A percentile compares a stretch with the other conserved stretches of the same genome.
Conservation (phyloP, 1,284 basidiomycete species). For the Trichosporon ovoides region DNA sequence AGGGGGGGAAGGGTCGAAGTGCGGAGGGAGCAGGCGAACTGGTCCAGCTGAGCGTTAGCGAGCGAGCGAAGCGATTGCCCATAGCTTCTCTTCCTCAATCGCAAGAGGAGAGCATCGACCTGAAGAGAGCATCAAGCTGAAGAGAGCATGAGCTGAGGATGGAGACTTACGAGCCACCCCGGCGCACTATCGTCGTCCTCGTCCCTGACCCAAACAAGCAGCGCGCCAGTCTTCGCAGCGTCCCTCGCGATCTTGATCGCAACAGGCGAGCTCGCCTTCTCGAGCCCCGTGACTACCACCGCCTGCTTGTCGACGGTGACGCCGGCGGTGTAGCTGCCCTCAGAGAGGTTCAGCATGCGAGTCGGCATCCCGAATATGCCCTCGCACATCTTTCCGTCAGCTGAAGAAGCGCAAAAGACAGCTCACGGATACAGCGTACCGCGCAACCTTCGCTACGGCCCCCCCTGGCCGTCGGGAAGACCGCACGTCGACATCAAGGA, state of each 20-base stretch:
- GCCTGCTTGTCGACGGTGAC: not conserved
- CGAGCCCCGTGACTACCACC: constrained; percentile 35
- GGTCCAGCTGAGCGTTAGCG: constrained; percentile 28
- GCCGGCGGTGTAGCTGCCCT: not conserved
- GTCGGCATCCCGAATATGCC: constrained; percentile 30
- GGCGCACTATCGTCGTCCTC: constrained; percentile 23
- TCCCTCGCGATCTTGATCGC: constrained; percentile 25
- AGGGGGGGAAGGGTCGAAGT: constrained; percentile 7
- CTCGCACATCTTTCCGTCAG: constrained; percentile 19
- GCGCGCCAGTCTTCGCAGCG: constrained; percentile 12
- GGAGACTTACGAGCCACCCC: constrained; percentile 35
- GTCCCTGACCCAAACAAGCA: constrained; percentile 38
- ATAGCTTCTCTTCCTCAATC: too few relatives aligned
- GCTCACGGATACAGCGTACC: constrained; percentile 5
- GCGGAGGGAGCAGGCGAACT: constrained; percentile 26
- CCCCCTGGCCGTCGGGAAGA: not conserved
- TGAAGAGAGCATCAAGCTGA: not conserved
- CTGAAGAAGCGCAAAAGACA: not conserved
- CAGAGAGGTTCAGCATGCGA: constrained; percentile 15
- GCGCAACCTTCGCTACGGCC: not conserved
- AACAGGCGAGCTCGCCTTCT: constrained; percentile 27
- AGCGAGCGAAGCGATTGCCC: too few relatives aligned
- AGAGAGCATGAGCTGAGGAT: not conserved
- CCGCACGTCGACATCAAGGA: constrained; percentile 28
- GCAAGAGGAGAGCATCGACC: too few relatives aligned